Evolutionary conservation across 1,139 yeast species (phyloP).

Genomic region (Lizanozyma gosingica): DNA sequence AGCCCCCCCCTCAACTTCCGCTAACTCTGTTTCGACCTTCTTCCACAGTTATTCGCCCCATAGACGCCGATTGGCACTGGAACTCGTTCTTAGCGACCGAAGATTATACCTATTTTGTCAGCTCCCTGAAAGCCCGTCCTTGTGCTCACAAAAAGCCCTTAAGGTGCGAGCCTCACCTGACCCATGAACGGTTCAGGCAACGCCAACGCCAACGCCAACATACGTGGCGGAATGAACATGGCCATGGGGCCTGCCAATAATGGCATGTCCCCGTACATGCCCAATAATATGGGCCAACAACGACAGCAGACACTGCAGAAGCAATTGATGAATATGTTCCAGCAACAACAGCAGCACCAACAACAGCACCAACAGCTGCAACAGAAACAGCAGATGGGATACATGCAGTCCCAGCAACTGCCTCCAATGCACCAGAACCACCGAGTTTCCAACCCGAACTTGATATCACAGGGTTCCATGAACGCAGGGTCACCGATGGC

Average conservation of each 20-base stretch:
- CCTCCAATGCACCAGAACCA: background rate
- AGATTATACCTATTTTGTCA: too few relatives aligned
- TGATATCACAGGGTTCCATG: background rate
- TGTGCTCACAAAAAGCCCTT: too few relatives aligned
- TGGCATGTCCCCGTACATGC: background rate
- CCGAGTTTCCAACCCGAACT: background rate
- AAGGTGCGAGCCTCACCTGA: too few relatives aligned
- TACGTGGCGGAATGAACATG: slow-evolving; percentile 1
- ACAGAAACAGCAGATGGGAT: slow-evolving; percentile 4
- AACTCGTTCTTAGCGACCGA: too few relatives aligned
- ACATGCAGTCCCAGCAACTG: background rate
- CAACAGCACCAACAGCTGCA: slow-evolving; percentile 7
- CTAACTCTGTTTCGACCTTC: too few relatives aligned
- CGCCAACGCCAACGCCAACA: slow-evolving; percentile 5
- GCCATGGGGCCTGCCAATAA: background rate
- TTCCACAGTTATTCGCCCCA: too few relatives aligned
- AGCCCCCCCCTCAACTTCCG: too few relatives aligned
- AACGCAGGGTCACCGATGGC: background rate
- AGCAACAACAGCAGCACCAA: slow-evolving; percentile 10
- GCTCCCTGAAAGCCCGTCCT: too few relatives aligned
- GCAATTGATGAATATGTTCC: slow-evolving; percentile 5
- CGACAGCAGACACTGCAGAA: slow-evolving; percentile 5
- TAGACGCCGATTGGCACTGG: too few relatives aligned
- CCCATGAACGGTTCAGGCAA: too few relatives aligned
- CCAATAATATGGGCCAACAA: background rate